Conservation (phyloP, 2,329 filamentous ascomycete species). For the Thyridium curvatum region DNA sequence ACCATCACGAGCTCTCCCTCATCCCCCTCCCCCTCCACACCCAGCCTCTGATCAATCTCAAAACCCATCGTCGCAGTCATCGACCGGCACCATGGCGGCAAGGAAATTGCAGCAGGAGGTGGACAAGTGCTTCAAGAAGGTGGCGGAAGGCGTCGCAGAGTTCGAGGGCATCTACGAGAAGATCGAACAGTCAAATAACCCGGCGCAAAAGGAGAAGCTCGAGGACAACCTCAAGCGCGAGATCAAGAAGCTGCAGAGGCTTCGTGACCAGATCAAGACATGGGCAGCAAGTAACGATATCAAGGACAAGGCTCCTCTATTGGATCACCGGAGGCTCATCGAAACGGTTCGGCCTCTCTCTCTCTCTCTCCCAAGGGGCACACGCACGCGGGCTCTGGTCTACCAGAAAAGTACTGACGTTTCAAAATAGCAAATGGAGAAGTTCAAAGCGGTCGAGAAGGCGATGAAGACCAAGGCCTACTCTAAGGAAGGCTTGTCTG, state of each 20-base stretch:
- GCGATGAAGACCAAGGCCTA: slow-evolving; percentile 99
- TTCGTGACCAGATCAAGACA: slow-evolving; percentile 98
- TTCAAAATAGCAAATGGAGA: slow-evolving; percentile 81
- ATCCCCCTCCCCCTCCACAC: slow-evolving; percentile 5
- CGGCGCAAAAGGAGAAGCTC: slow-evolving; percentile 94
- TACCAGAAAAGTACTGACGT: slow-evolving; percentile 5
- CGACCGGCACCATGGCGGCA: slow-evolving; percentile 67
- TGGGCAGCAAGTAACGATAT: slow-evolving; percentile 98
- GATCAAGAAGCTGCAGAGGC: slow-evolving; percentile 98
- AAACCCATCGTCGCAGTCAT: slow-evolving; percentile 2
- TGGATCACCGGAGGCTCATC: slow-evolving; percentile 93
- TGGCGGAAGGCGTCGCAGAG: slow-evolving; percentile 82
- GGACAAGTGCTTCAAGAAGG: slow-evolving; percentile 99
- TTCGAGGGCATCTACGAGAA: slow-evolving; percentile 98
- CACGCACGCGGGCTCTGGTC: too few species aligned
- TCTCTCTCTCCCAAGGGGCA: too few species aligned
- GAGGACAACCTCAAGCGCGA: slow-evolving; percentile 98
- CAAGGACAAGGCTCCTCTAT: slow-evolving; percentile 94
- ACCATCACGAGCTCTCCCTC: not conserved
- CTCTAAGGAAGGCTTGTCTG: slow-evolving; percentile 93
- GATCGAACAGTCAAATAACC: slow-evolving; percentile 87
- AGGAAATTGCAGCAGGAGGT: slow-evolving; percentile 97
- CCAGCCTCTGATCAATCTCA: slow-evolving; percentile 6
- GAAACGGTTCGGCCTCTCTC: slow-evolving; percentile 70
- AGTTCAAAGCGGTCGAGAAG: slow-evolving; percentile 99